phyloP scores from a whole-genome alignment of 345 rosid genomes.

The Citrus trifoliata region DNA sequence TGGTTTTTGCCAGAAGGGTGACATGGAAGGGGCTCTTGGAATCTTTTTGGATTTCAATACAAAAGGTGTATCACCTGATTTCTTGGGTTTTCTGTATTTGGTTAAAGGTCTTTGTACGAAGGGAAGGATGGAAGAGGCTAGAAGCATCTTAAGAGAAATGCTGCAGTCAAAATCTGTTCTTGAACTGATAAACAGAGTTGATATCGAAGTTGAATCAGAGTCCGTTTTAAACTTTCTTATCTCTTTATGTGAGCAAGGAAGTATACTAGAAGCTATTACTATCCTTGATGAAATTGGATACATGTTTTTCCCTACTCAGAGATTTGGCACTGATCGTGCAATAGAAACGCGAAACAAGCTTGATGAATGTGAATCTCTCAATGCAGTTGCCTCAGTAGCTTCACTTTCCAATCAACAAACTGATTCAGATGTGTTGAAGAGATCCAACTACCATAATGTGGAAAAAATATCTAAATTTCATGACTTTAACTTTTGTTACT shows the following conservation, averaged over 20 bases:
- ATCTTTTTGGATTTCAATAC: slow-evolving; percentile 51
- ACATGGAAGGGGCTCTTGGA: slow-evolving; percentile 74
- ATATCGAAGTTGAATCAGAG: slow-evolving; percentile 52
- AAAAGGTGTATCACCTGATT: slow-evolving; percentile 58
- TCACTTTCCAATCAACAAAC: slow-evolving; percentile 11
- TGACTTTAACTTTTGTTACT: slow-evolving; percentile 50
- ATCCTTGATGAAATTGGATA: slow-evolving; percentile 59
- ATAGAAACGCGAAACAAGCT: slow-evolving; percentile 12
- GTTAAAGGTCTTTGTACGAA: slow-evolving; percentile 70
- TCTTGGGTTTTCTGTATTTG: slow-evolving; percentile 68
- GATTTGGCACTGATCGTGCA: slow-evolving; percentile 26
- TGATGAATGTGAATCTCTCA: slow-evolving; percentile 16
- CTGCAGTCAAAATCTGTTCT: slow-evolving; percentile 55
- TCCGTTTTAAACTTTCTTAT: slow-evolving; percentile 45
- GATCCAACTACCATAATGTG: background rate
- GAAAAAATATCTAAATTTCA: slow-evolving; percentile 12
- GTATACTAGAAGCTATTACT: slow-evolving; percentile 51
- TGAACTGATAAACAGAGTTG: slow-evolving; percentile 51
- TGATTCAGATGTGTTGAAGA: slow-evolving; percentile 19
- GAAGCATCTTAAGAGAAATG: slow-evolving; percentile 79
- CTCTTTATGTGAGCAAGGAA: slow-evolving; percentile 70
- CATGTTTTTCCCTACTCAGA: slow-evolving; percentile 45
- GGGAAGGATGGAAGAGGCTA: slow-evolving; percentile 94
- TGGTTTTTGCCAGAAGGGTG: slow-evolving; percentile 69
- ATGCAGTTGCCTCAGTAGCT: slow-evolving; percentile 4